phyloP scores from a whole-genome alignment of 192 early-diverging fungal species.

The Entomortierella chlamydospora region DNA sequence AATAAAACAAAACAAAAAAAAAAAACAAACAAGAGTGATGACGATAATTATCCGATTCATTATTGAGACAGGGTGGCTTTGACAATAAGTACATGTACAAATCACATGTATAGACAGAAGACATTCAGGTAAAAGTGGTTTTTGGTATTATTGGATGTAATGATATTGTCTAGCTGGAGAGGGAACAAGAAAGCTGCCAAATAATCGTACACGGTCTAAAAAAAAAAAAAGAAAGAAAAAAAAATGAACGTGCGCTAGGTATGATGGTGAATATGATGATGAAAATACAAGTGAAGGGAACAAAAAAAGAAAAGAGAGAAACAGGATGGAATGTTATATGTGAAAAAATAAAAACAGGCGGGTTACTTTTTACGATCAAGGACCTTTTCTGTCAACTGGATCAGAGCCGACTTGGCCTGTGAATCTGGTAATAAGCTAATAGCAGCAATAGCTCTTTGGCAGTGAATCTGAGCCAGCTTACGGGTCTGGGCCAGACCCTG shows the following conservation, averaged over 20 bases:
- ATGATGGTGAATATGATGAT: not conserved
- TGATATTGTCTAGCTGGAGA: too few relatives aligned
- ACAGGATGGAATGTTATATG: not conserved
- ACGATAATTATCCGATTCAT: too few relatives aligned
- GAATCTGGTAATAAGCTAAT: slow-evolving; percentile 77
- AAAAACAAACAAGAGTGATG: too few relatives aligned
- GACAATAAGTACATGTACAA: too few relatives aligned
- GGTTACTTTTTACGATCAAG: slow-evolving; percentile 81
- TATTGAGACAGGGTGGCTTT: too few relatives aligned
- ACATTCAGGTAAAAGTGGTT: too few relatives aligned
- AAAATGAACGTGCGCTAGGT: not conserved
- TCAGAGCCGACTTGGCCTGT: slow-evolving; percentile 79
- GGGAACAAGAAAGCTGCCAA: too few relatives aligned
- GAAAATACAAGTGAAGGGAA: not conserved
- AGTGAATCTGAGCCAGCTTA: slow-evolving; percentile 79
- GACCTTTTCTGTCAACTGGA: slow-evolving; percentile 84
- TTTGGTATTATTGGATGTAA: too few relatives aligned
- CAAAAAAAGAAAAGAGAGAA: slow-evolving; percentile 1
- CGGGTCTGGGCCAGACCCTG: slow-evolving; percentile 82
- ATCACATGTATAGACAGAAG: too few relatives aligned
- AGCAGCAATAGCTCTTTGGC: slow-evolving; percentile 78
- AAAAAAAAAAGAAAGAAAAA: not conserved
- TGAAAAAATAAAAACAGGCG: too few relatives aligned
- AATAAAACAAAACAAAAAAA: too few relatives aligned
- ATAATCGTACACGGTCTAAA: too few relatives aligned